A percentile compares a stretch with the other conserved stretches of the same genome.
Conservation (phyloP, 768 basidiomycete species). For the Kockovaella imperatae region DNA sequence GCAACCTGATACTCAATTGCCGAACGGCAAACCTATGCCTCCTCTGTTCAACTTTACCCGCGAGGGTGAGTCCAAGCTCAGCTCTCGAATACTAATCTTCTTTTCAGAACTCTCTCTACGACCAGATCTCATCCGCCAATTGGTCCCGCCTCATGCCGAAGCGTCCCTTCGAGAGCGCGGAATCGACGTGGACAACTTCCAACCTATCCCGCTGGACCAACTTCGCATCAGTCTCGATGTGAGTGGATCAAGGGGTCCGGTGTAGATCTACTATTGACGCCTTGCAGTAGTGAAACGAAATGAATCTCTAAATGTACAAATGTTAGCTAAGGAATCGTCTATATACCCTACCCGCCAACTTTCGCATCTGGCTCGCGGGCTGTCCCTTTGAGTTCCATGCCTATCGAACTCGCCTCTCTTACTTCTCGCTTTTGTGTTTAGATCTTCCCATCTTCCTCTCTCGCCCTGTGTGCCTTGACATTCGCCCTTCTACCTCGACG, state of each 20-base stretch:
- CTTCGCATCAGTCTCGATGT: constrained; percentile 82
- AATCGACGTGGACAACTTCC: constrained; percentile 82
- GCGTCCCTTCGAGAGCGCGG: constrained; percentile 75
- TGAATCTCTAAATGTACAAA: too few relatives aligned
- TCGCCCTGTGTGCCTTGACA: too few relatives aligned
- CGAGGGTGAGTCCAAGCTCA: constrained; percentile 61
- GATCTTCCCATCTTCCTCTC: too few relatives aligned
- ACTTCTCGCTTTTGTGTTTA: too few relatives aligned
- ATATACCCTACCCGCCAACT: too few relatives aligned
- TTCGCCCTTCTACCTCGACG: too few relatives aligned
- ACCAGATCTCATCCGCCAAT: constrained; percentile 82
- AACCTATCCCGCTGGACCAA: constrained; percentile 95
- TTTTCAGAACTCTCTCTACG: constrained; percentile 92
- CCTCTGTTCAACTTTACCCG: constrained; percentile 89
- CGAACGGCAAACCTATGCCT: constrained; percentile 94
- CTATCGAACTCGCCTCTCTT: too few relatives aligned
- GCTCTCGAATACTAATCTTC: neutral
- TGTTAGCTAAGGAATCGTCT: too few relatives aligned
- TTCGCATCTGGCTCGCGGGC: too few relatives aligned
- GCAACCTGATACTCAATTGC: constrained; percentile 83
- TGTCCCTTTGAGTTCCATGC: too few relatives aligned
- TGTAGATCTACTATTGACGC: too few relatives aligned
- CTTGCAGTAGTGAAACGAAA: too few relatives aligned
- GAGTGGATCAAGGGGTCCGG: constrained; percentile 19
- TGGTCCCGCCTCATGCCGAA: constrained; percentile 87